These are phyloP conservation scores for thale cress (Arabidopsis thaliana) DNA, from an alignment of 345 rosid genomes.

Conservation along the genomic window TAIR10.1 NC_003070.9:24028501-24029000, in stretches of 20 bases:
- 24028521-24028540: not conserved
- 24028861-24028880: not conserved
- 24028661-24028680: not conserved
- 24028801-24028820: not conserved
- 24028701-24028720: not conserved
- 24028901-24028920: conserved; percentile 14
- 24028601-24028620: not conserved
- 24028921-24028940: conserved; percentile 14
- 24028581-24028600: not conserved
- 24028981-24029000: conserved; percentile 45
- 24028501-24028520: conserved; percentile 15
- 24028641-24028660: not conserved
- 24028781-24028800: not conserved
- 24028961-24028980: conserved; percentile 41
- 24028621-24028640: not conserved
- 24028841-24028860: not conserved
- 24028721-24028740: not conserved
- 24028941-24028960: not conserved
- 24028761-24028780: not conserved
- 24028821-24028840: not conserved
- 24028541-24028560: not conserved
- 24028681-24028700: not conserved
- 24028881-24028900: conserved; percentile 5
- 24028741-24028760: not conserved
- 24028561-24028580: not conserved